Percentiles rank a stretch among this genome's conserved stretches.
phyloP scores from a whole-genome alignment of 768 basidiomycete species.

The Phlegmacium glaucopus region DNA sequence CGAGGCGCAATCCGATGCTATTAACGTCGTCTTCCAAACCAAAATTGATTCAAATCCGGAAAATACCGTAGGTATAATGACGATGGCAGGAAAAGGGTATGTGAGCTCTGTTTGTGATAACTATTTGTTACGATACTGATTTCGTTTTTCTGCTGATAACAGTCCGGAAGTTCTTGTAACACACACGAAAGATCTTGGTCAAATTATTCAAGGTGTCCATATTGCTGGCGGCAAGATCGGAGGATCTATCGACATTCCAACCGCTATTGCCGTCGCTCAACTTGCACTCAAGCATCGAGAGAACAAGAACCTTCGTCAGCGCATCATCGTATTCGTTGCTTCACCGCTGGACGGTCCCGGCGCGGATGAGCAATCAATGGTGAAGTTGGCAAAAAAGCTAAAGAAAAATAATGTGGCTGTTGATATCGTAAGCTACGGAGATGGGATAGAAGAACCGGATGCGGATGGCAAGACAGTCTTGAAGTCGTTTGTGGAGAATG shows the following conservation, averaged over 20 bases:
- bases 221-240: constrained; percentile 66
- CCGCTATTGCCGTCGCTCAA: constrained; percentile 90
- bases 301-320: constrained; percentile 97
- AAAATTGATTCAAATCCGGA: constrained; percentile 97
- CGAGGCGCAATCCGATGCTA: constrained; percentile 89
- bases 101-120: constrained; percentile 15
- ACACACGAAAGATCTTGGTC: constrained; percentile 92
- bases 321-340: constrained; percentile 91
- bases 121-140: background rate
- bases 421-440: constrained; percentile 89
- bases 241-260: constrained; percentile 82
- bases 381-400: constrained; percentile 91
- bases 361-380: constrained; percentile 77
- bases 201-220: constrained; percentile 81
- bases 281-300: constrained; percentile 96
- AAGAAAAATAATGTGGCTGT: constrained; percentile 99
- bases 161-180: constrained; percentile 97
- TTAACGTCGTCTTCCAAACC: constrained; percentile 83
- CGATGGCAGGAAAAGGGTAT: constrained; percentile 96
- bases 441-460: constrained; percentile 68
- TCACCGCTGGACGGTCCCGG: constrained; percentile 72
- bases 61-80: constrained; percentile 97
- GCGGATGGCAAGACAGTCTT: constrained; percentile 67
- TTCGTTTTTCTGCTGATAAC: constrained; percentile 6
- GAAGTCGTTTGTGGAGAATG: constrained; percentile 78